Evolutionary conservation across 352 stramenopile species (phyloP).

Genomic region (Achlya hypogyna): DNA sequence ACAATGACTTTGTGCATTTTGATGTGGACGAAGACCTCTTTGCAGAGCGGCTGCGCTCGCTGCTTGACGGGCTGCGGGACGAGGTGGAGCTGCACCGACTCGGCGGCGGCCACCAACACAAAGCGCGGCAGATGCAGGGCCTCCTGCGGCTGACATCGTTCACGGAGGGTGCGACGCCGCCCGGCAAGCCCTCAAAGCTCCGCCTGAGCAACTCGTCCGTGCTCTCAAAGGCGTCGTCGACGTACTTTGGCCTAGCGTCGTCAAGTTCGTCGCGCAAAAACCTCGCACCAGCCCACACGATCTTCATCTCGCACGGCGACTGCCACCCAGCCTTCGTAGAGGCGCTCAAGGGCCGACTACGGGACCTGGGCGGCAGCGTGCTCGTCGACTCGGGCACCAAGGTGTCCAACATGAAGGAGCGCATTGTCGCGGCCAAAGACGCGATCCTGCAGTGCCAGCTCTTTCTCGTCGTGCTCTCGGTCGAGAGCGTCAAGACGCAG

Average conservation of each 20-base stretch:
- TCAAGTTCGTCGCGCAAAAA: not conserved
- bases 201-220: not conserved
- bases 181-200: not conserved
- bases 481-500: slow-evolving; percentile 55
- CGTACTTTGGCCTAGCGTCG: not conserved
- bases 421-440: slow-evolving; percentile 68
- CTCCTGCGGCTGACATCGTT: not conserved
- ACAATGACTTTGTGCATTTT: slow-evolving; percentile 54
- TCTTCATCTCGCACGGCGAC: slow-evolving; percentile 66
- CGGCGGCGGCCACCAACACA: slow-evolving; percentile 22
- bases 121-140: not conserved
- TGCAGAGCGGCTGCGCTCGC: slow-evolving; percentile 41
- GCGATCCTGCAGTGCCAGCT: slow-evolving; percentile 68
- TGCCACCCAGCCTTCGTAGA: slow-evolving; percentile 48
- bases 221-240: not conserved
- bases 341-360: not conserved
- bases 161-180: not conserved
- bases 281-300: slow-evolving; percentile 27
- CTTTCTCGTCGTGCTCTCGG: slow-evolving; percentile 71
- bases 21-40: slow-evolving; percentile 37
- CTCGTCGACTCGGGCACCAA: slow-evolving; percentile 12
- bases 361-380: not conserved
- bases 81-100: slow-evolving; percentile 60
- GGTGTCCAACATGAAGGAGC: slow-evolving; percentile 42
- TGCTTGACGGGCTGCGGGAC: slow-evolving; percentile 65